Evolutionary conservation across 1,139 yeast genomes (phyloP).

Genomic region (Magnusiomyces suaveolens): DNA sequence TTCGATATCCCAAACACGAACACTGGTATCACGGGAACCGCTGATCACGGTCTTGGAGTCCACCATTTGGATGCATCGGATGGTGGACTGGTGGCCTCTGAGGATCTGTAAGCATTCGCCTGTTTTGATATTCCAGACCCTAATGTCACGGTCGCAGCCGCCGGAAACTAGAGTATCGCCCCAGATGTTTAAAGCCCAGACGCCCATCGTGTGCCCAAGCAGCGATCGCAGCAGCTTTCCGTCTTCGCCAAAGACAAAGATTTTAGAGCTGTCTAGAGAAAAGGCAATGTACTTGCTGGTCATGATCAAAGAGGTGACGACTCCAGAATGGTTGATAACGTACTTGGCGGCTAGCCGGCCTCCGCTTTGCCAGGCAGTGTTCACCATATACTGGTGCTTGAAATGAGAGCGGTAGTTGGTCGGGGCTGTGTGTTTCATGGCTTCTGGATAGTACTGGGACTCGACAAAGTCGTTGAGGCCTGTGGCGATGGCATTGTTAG

Average conservation of each 20-base stretch:
- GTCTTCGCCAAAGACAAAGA: constrained; percentile 41
- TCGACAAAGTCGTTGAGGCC: constrained; percentile 25
- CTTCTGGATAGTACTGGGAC: constrained; percentile 31
- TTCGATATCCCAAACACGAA: constrained; percentile 83
- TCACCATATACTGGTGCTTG: constrained; percentile 36
- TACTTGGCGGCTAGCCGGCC: constrained; percentile 36
- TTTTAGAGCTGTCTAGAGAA: constrained; percentile 37
- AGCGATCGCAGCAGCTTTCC: constrained; percentile 63
- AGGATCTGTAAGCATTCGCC: constrained; percentile 71
- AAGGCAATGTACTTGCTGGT: constrained; percentile 33
- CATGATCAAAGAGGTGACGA: constrained; percentile 35
- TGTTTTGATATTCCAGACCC: constrained; percentile 78
- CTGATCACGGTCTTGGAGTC: constrained; percentile 68
- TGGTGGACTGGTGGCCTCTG: constrained; percentile 90
- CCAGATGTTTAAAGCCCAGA: constrained; percentile 85
- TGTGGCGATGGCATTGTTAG: constrained; percentile 1
- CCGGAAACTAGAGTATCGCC: constrained; percentile 79
- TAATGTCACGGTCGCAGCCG: constrained; percentile 79
- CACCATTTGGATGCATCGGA: constrained; percentile 75
- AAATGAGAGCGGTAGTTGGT: constrained; percentile 36
- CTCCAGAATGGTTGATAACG: constrained; percentile 32
- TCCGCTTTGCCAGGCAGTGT: constrained; percentile 36
- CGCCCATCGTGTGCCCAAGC: constrained; percentile 92
- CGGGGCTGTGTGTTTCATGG: constrained; percentile 29
- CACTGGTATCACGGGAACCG: constrained; percentile 83